These are phyloP conservation scores for Ophiostoma perfectum DNA, from an alignment of 2,329 filamentous ascomycete species.

Conservation along the genomic window DNA sequence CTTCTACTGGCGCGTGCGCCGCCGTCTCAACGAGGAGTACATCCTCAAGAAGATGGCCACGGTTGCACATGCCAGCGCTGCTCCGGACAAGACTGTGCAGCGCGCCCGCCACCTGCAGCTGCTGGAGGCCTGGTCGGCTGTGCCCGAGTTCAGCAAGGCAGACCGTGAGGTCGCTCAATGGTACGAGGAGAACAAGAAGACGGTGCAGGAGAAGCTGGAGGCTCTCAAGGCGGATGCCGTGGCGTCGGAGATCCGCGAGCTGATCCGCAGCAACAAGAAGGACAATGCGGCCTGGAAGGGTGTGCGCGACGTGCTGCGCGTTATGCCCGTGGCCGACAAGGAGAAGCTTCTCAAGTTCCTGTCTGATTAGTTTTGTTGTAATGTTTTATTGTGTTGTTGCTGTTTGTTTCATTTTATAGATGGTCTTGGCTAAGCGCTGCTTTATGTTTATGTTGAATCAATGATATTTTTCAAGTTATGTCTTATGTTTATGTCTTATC, in stretches of 20 bases:
- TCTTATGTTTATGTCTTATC: no score
- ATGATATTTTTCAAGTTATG: background rate
- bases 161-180: conserved; percentile 83
- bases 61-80: conserved; percentile 37
- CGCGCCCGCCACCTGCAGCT: conserved; percentile 66
- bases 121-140: conserved; percentile 75
- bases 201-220: conserved; percentile 78
- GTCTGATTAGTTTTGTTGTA: conserved; percentile 20
- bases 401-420: background rate
- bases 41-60: conserved; percentile 81
- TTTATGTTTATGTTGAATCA: background rate
- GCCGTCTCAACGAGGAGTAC: conserved; percentile 94
- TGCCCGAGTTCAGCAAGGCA: conserved; percentile 69
- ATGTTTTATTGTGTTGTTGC: background rate
- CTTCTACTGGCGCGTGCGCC: conserved; percentile 99
- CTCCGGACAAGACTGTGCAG: conserved; percentile 25
- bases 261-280: conserved; percentile 60
- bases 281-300: conserved; percentile 77
- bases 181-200: conserved; percentile 93
- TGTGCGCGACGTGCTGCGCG: conserved; percentile 76
- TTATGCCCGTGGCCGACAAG: conserved; percentile 82
- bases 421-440: background rate
- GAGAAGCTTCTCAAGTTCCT: conserved; percentile 68
- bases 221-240: conserved; percentile 65
- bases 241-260: conserved; percentile 62